These are phyloP conservation scores for Fusarium mexicanum DNA, from an alignment of 2,329 filamentous ascomycete species.

Conservation along the genomic window DNA sequence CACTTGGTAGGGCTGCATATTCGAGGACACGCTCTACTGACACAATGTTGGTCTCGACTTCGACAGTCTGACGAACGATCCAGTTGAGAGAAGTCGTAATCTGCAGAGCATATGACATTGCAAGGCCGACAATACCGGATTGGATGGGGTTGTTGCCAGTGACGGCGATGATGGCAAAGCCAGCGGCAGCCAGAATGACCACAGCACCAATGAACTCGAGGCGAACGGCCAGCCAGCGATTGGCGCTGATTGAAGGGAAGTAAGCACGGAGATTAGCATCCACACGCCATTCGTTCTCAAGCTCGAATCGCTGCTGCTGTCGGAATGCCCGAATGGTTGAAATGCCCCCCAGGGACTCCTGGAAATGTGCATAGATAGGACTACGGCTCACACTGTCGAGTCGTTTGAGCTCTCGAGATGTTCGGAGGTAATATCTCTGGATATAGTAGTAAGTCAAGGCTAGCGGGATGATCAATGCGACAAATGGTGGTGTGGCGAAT, in stretches of 20 bases:
- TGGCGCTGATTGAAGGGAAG: slow-evolving; percentile 94
- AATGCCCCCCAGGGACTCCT: slow-evolving; percentile 93
- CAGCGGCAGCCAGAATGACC: slow-evolving; percentile 88
- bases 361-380: slow-evolving; percentile 98
- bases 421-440: slow-evolving; percentile 95
- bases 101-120: slow-evolving; percentile 97
- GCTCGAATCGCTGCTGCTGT: slow-evolving; percentile 85
- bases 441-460: slow-evolving; percentile 87
- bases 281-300: slow-evolving; percentile 97
- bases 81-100: slow-evolving; percentile 98
- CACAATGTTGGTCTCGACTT: slow-evolving; percentile 99
- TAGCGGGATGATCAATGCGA: slow-evolving; percentile 83
- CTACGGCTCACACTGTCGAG: slow-evolving; percentile 95
- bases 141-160: slow-evolving; percentile 70
- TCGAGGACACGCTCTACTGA: slow-evolving; percentile 97
- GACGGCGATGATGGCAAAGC: slow-evolving; percentile 84
- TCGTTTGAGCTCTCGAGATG: slow-evolving; percentile 94
- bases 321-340: slow-evolving; percentile 95
- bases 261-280: slow-evolving; percentile 95
- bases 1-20: slow-evolving; percentile 89
- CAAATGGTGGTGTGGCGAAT: slow-evolving; percentile 80
- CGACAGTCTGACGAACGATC: slow-evolving; percentile 98
- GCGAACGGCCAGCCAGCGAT: slow-evolving; percentile 92
- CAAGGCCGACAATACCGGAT: slow-evolving; percentile 84
- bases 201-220: slow-evolving; percentile 95